A percentile compares a stretch with the other conserved stretches of the same genome.
phyloP scores from a whole-genome alignment of 2,329 filamentous ascomycete genomes.

The Colletotrichum graminicola region DNA sequence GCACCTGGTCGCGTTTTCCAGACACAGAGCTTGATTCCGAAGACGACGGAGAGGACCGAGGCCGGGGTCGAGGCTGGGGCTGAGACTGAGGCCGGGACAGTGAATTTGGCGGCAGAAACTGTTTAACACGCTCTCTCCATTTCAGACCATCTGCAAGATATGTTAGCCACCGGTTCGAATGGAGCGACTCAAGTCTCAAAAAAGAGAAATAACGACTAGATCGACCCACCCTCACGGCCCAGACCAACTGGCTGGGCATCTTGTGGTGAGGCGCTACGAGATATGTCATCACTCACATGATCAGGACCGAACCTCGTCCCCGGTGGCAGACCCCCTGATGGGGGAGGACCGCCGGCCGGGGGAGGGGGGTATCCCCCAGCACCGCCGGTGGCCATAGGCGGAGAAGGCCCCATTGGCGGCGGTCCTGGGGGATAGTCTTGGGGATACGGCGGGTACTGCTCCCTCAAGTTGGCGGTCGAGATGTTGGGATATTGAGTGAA shows the following conservation, averaged over 20 bases:
- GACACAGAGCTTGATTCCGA: constrained; percentile 33
- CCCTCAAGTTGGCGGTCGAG: constrained; percentile 49
- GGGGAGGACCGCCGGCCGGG: constrained; percentile 44
- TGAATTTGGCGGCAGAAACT: constrained; percentile 28
- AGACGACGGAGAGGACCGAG: constrained; percentile 34
- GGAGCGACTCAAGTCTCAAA: constrained; percentile 1
- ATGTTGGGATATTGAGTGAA: constrained; percentile 56
- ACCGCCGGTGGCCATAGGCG: constrained; percentile 44
- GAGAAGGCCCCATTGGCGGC: constrained; percentile 49
- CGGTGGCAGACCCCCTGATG: constrained; percentile 35
- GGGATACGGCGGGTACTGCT: constrained; percentile 57
- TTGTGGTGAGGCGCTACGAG: constrained; percentile 41
- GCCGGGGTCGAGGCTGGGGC: constrained; percentile 30
- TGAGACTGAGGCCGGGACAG: constrained; percentile 22
- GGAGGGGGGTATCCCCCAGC: constrained; percentile 48
- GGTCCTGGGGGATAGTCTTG: constrained; percentile 58
- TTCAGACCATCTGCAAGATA: constrained; percentile 49
- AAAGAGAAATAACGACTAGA: constrained; percentile 42
- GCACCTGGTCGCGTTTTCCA: constrained; percentile 20
- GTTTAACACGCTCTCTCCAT: constrained; percentile 32
- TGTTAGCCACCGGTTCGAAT: constrained; percentile 12
- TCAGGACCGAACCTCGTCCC: constrained; percentile 52
- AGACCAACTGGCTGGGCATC: constrained; percentile 39
- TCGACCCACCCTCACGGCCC: constrained; percentile 43
- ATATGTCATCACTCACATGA: constrained; percentile 58